A percentile compares a stretch with the other conserved stretches of the same genome.
phyloP scores from a whole-genome alignment of 352 stramenopile genomes.

The Pythium coloratum region DNA sequence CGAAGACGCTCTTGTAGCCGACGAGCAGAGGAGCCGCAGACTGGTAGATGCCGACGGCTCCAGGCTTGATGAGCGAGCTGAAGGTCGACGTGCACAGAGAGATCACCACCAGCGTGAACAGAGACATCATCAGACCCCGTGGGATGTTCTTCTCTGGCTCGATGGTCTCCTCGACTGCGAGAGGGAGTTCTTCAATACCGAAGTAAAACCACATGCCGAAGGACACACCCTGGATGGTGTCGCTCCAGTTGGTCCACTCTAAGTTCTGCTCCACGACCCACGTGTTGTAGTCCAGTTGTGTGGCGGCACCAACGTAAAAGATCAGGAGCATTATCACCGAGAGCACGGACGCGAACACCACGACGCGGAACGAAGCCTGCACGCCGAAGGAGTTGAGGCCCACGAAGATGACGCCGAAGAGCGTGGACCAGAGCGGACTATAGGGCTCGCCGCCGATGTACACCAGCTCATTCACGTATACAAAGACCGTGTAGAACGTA shows the following conservation, averaged over 20 bases:
- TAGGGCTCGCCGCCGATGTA: conserved; percentile 28
- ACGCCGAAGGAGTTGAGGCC: conserved; percentile 55
- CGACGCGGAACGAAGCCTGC: conserved; percentile 46
- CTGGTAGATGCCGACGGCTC: conserved; percentile 31
- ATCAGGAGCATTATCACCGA: conserved; percentile 43
- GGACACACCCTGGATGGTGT: conserved; percentile 42
- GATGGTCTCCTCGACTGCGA: conserved; percentile 63
- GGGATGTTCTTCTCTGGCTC: conserved; percentile 64
- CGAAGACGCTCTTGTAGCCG: conserved; percentile 62
- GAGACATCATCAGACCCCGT: conserved; percentile 44
- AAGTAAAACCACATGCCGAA: conserved; percentile 67
- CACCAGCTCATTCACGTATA: conserved; percentile 49
- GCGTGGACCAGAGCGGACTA: conserved; percentile 44
- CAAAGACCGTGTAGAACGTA: conserved; percentile 40
- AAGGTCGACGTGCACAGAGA: conserved; percentile 51
- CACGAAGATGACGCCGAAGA: conserved; percentile 49
- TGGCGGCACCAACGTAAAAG: conserved; percentile 54
- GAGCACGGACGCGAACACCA: conserved; percentile 44
- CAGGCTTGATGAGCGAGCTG: conserved; percentile 45
- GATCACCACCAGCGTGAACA: conserved; percentile 41
- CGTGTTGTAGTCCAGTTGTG: conserved; percentile 39
- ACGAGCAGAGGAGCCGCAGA: conserved; percentile 42
- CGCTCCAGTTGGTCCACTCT: conserved; percentile 37
- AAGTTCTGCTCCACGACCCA: conserved; percentile 47
- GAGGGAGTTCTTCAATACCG: conserved; percentile 62